A percentile compares a stretch with the other conserved stretches of the same genome.
Conservation (phyloP, 352 stramenopile genomes). For the Pythium phragmiticola region DNA sequence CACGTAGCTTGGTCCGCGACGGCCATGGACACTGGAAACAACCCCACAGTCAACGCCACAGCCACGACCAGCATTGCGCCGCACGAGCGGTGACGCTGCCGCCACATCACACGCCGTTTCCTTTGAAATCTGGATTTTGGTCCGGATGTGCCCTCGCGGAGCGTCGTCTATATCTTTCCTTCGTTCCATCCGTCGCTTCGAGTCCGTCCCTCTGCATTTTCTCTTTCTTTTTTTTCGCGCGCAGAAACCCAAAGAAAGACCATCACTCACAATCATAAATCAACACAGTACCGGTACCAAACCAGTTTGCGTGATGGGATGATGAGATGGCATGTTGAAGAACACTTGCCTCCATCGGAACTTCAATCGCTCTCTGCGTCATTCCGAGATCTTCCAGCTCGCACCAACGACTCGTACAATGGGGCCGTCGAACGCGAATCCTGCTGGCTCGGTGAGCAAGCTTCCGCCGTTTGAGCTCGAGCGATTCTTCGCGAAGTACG, state of each 20-base stretch:
- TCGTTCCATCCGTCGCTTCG: conserved; percentile 13
- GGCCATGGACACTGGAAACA: neutral
- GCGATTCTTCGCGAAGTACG: conserved; percentile 54
- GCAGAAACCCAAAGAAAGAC: conserved; percentile 1
- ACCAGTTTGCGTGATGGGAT: neutral
- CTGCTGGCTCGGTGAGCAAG: conserved; percentile 19
- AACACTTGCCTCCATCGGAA: neutral
- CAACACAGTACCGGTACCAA: neutral
- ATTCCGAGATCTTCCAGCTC: neutral
- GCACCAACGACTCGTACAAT: neutral
- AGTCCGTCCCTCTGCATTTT: neutral
- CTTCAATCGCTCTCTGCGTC: neutral
- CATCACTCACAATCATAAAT: conserved; percentile 1
- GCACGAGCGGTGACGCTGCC: neutral
- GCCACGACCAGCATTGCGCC: neutral
- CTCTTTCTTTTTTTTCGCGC: conserved; percentile 9
- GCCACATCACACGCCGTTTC: neutral
- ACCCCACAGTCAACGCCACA: neutral
- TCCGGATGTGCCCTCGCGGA: neutral
- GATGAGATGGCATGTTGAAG: conserved; percentile 18
- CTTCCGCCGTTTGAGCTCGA: conserved; percentile 40
- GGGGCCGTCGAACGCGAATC: conserved; percentile 6
- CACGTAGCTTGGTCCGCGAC: conserved; percentile 6
- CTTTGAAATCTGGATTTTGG: neutral
- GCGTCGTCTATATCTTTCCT: conserved; percentile 19